These are phyloP conservation scores for Insectozyma bohioensis DNA, from an alignment of 1,139 yeast species.

Conservation along the genomic window DNA sequence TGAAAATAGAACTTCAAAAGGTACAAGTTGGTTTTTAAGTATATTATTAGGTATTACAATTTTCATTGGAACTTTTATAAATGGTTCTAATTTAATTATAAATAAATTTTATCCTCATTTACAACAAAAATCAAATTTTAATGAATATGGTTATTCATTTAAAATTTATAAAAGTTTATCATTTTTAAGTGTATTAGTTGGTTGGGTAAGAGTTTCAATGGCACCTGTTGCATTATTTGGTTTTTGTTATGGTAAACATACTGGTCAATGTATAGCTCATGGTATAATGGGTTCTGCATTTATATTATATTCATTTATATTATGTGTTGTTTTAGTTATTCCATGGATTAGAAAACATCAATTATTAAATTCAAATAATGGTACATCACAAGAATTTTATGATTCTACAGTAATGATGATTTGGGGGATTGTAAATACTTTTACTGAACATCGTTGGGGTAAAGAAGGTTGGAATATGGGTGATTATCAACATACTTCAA, in stretches of 20 bases:
- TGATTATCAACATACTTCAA: conserved; percentile 89
- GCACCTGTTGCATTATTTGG: conserved; percentile 86
- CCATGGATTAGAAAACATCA: conserved; percentile 60
- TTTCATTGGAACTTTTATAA: conserved; percentile 53
- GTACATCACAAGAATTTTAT: conserved; percentile 74
- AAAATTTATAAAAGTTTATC: conserved; percentile 48
- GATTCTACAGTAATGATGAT: conserved; percentile 77
- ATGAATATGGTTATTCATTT: conserved; percentile 16
- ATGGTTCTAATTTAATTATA: conserved; percentile 50
- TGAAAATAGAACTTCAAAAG: conserved; percentile 65
- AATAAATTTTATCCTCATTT: conserved; percentile 37
- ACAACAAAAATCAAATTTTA: conserved; percentile 20
- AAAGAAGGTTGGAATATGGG: conserved; percentile 84
- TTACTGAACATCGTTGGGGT: conserved; percentile 97
- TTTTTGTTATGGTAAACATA: conserved; percentile 69
- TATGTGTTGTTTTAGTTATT: conserved; percentile 62
- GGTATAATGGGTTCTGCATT: conserved; percentile 96
- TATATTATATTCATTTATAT: conserved; percentile 71
- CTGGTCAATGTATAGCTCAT: conserved; percentile 93
- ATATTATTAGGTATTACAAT: conserved; percentile 46
- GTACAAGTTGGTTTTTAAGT: conserved; percentile 61
- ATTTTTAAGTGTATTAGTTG: conserved; percentile 48
- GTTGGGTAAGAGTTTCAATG: conserved; percentile 71
- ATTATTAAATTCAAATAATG: conserved; percentile 22
- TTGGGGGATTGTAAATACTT: conserved; percentile 93